These are phyloP conservation scores for Cercospora brassicicola DNA, from an alignment of 2,329 filamentous ascomycete genomes.

Conservation along the genomic window DNA sequence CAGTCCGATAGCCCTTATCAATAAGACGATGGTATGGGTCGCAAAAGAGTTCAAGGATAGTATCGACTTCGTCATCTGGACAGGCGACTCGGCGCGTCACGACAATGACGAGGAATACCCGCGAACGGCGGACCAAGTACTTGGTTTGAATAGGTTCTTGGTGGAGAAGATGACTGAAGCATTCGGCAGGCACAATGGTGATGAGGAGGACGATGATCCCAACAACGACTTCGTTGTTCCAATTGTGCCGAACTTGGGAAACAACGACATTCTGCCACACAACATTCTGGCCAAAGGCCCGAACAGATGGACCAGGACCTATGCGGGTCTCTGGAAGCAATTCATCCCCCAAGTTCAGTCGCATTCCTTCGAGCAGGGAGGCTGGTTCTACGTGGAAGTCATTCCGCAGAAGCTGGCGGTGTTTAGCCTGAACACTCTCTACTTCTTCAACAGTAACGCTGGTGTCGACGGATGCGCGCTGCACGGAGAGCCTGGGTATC, in stretches of 20 bases:
- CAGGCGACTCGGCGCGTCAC: slow-evolving; percentile 43
- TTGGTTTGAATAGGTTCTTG: slow-evolving; percentile 72
- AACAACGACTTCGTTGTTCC: slow-evolving; percentile 68
- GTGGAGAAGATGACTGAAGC: slow-evolving; percentile 73
- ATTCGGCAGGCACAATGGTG: slow-evolving; percentile 61
- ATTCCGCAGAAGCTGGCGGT: slow-evolving; percentile 82
- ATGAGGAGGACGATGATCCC: slow-evolving; percentile 49
- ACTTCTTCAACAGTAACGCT: slow-evolving; percentile 86
- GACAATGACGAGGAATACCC: slow-evolving; percentile 58
- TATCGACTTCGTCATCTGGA: slow-evolving; percentile 45
- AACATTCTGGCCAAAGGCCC: slow-evolving; percentile 87
- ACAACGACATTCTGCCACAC: slow-evolving; percentile 96
- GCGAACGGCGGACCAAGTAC: slow-evolving; percentile 72
- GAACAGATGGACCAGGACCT: slow-evolving; percentile 79
- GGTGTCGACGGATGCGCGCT: slow-evolving; percentile 86
- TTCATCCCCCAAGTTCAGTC: slow-evolving; percentile 93
- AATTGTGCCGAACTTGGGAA: slow-evolving; percentile 86
- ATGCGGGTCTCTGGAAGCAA: slow-evolving; percentile 73
- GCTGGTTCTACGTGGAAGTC: slow-evolving; percentile 93
- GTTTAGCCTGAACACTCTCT: slow-evolving; percentile 90
- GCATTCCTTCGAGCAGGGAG: slow-evolving; percentile 86
- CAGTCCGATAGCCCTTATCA: slow-evolving; percentile 73
- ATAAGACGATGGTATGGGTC: slow-evolving; percentile 91
- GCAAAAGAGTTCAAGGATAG: slow-evolving; percentile 45
- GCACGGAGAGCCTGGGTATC: slow-evolving; percentile 80